Percentiles rank a stretch among this genome's conserved stretches.
These are phyloP conservation scores for Rutstroemia sydowiana DNA, from an alignment of 2,329 filamentous ascomycete genomes.

Conservation along the genomic window DNA sequence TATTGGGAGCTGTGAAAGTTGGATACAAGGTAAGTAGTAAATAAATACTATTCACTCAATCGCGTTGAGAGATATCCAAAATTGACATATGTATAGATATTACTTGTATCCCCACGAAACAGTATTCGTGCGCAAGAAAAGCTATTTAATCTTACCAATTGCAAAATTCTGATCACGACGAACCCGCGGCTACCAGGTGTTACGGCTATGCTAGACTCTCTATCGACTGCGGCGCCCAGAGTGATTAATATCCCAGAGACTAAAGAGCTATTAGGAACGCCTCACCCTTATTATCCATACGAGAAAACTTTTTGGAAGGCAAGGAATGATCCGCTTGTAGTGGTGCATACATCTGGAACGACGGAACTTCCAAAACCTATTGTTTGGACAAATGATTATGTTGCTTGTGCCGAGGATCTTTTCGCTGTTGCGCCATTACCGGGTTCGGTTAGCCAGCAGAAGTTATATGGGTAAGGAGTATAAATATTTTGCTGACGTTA, in stretches of 20 bases:
- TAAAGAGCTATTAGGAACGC: neutral
- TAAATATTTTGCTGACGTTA: too few species aligned
- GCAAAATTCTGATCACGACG: conserved; percentile 1
- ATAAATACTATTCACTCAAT: too few species aligned
- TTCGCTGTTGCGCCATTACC: neutral
- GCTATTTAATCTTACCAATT: neutral
- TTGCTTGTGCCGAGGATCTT: too few species aligned
- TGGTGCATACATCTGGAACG: conserved; percentile 2
- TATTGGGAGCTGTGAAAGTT: conserved; percentile 6
- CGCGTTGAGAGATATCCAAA: too few species aligned
- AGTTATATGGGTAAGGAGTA: too few species aligned
- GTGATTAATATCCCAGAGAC: neutral
- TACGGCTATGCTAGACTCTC: neutral
- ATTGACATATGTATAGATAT: neutral
- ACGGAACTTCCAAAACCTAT: conserved; percentile 5
- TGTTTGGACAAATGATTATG: neutral
- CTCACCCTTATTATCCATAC: neutral
- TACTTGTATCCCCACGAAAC: conserved; percentile 6
- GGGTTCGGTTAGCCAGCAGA: neutral
- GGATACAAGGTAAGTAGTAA: conserved; percentile 7
- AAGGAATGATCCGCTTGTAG: neutral
- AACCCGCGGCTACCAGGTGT: neutral
- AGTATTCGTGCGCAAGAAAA: conserved; percentile 1
- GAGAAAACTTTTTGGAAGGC: neutral
- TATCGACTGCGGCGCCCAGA: neutral